phyloP scores from a whole-genome alignment of 495 filamentous ascomycete genomes.

The Pseudotulostoma volvatum region DNA sequence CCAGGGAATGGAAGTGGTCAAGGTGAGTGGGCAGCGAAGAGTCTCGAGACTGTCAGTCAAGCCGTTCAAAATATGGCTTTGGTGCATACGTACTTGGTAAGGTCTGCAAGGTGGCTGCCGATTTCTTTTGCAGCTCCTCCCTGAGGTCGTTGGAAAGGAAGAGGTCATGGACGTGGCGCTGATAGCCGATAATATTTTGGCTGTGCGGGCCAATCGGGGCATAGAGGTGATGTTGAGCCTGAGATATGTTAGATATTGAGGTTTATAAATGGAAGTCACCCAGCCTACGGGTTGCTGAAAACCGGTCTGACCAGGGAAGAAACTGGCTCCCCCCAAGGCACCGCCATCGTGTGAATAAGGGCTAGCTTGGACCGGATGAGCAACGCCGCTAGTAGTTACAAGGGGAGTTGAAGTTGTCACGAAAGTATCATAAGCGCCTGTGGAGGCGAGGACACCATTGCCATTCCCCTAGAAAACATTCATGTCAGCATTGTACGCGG shows the following conservation, averaged over 20 bases:
- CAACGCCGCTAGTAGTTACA: constrained; percentile 29
- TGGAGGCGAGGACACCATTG: constrained; percentile 16
- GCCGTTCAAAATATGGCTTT: too few relatives aligned
- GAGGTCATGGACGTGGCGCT: constrained; percentile 71
- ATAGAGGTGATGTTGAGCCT: constrained; percentile 87
- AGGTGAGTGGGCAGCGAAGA: constrained; percentile 56
- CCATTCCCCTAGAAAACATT: constrained; percentile 23
- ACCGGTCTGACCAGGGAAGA: constrained; percentile 35
- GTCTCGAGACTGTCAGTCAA: constrained; percentile 22
- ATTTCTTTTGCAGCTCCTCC: constrained; percentile 78
- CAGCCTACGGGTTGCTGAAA: constrained; percentile 44
- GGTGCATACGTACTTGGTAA: constrained; percentile 55
- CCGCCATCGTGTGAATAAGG: constrained; percentile 48
- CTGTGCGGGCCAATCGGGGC: constrained; percentile 70
- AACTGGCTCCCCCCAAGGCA: constrained; percentile 34
- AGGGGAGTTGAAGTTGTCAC: constrained; percentile 37
- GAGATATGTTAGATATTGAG: constrained; percentile 3
- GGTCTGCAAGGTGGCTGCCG: constrained; percentile 67
- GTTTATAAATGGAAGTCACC: not conserved
- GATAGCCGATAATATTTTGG: constrained; percentile 62
- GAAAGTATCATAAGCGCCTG: constrained; percentile 42
- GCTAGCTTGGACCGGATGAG: constrained; percentile 37
- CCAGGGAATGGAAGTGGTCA: constrained; percentile 78
- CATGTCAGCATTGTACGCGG: not conserved
- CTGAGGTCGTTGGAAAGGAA: constrained; percentile 74